Evolutionary conservation across 108 stramenopile genomes (phyloP).

Genomic region (Discostella pseudostelligera): DNA sequence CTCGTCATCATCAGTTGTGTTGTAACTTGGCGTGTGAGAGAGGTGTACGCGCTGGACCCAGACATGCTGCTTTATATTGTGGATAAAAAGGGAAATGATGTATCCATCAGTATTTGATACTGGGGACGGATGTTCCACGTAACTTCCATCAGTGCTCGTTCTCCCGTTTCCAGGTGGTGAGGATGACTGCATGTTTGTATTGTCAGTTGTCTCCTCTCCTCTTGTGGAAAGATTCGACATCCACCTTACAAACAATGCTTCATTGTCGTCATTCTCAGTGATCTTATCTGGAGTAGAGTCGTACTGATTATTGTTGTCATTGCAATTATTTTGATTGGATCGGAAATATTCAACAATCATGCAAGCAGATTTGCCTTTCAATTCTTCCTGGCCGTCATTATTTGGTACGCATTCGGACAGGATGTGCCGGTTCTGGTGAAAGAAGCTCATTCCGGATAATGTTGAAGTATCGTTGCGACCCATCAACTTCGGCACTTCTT

Average conservation of each 20-base stretch:
- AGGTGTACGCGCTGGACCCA: conserved; percentile 62
- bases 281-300: neutral
- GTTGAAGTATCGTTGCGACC: conserved; percentile 9
- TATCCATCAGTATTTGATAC: conserved; percentile 10
- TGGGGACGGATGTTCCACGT: conserved; percentile 8
- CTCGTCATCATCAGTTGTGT: conserved; percentile 10
- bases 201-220: neutral
- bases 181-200: neutral
- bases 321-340: conserved; percentile 6
- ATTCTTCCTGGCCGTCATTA: neutral
- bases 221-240: neutral
- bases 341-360: conserved; percentile 36
- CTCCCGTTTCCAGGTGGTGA: conserved; percentile 4
- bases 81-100: conserved; percentile 42
- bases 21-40: conserved; percentile 3
- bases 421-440: conserved; percentile 33
- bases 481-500: conserved; percentile 17
- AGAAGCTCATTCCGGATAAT: conserved; percentile 41
- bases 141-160: neutral
- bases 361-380: conserved; percentile 4
- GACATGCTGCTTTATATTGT: conserved; percentile 37
- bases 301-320: conserved; percentile 4
- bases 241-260: conserved; percentile 3
- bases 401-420: conserved; percentile 18
- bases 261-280: conserved; percentile 3